These are phyloP conservation scores for Sporothrix phasma DNA, from an alignment of 2,329 filamentous ascomycete species.

Conservation along the genomic window DNA sequence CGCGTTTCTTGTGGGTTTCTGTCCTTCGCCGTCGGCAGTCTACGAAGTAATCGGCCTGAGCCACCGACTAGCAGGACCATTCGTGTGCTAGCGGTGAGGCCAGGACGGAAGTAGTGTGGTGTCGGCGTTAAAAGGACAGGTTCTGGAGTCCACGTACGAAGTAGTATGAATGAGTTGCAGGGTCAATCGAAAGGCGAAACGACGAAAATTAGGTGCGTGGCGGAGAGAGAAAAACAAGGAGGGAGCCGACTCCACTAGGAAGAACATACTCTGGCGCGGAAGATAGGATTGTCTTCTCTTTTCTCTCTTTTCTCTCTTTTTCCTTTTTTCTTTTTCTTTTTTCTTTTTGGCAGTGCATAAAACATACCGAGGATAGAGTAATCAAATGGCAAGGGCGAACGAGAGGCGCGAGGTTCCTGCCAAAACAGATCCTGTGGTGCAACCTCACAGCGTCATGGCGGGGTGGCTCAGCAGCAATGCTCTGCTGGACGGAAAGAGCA, in stretches of 20 bases:
- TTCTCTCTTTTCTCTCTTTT: no score
- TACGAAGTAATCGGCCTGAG: neutral
- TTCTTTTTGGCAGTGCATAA: neutral
- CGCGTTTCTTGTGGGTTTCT: neutral
- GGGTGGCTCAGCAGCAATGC: neutral
- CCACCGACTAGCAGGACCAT: neutral
- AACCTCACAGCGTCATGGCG: neutral
- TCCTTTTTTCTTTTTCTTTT: no score
- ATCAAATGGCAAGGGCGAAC: no score
- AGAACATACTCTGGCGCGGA: conserved; percentile 5
- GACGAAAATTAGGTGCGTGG: neutral
- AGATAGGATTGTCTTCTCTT: neutral
- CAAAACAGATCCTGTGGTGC: neutral
- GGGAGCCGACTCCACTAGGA: conserved; percentile 14
- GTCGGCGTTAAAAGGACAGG: neutral
- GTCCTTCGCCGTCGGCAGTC: neutral
- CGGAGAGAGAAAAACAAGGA: conserved; percentile 9
- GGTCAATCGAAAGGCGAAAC: no score
- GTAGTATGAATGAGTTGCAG: neutral
- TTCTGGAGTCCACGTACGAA: no score
- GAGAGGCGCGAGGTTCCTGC: no score
- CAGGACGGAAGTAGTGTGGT: neutral
- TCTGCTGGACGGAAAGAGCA: neutral
- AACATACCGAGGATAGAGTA: neutral
- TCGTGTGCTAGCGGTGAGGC: neutral